Base-by-base conservation (phyloP, 495 filamentous ascomycete genomes). In the Hypomontagnella monticulosa region DNA sequence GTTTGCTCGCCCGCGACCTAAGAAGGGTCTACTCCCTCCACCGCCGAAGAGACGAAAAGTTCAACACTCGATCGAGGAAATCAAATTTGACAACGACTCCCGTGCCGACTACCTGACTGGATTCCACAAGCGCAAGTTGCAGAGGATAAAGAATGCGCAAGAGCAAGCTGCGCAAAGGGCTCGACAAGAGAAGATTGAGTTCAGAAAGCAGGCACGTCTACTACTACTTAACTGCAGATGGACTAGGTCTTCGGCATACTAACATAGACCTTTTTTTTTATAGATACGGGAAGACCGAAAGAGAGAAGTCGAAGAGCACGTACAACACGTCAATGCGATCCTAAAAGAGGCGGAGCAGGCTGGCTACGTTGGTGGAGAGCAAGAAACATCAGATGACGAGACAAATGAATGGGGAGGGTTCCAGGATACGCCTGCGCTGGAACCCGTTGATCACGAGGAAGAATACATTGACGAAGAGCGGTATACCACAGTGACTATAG, bases 381-480 rank as follows among this genome's bases (percentile, higher is more conserved):
- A 27, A 27, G 67, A 46, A 32, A 66, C 62, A 4, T 69, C 65
- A 12, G 73, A 74, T 0, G 59, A 71, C 0, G 79, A 78, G 4
- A 78, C 76, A 4, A 85, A 87, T 8, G 88, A 85, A 67, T 90
- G 86, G 87, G 81, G 82, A 19, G 90, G 89, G 1, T 87, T 89
- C 44, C 76, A 83, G 8, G 81, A 83, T 4, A 80, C 82, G 4
- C 71, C 73, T 3, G 73, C 68, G 15, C 66, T 73, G 47, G 73
- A 77, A 34, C 75, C 78, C 6, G 75, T 96, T 15, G 87, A 93
- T 72, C 87, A 89, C 66, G 92, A 97, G 70, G 93, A 94, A 53
- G 93, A 97, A 76, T 99, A 97, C 77, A 85, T 97, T 59, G 95
- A 99, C 76, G 95, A 98, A 75, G 94, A 97, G 71, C 90, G 89